phyloP scores from a whole-genome alignment of 2,329 filamentous ascomycete genomes.

The Fonsecaea pugnacius region DNA sequence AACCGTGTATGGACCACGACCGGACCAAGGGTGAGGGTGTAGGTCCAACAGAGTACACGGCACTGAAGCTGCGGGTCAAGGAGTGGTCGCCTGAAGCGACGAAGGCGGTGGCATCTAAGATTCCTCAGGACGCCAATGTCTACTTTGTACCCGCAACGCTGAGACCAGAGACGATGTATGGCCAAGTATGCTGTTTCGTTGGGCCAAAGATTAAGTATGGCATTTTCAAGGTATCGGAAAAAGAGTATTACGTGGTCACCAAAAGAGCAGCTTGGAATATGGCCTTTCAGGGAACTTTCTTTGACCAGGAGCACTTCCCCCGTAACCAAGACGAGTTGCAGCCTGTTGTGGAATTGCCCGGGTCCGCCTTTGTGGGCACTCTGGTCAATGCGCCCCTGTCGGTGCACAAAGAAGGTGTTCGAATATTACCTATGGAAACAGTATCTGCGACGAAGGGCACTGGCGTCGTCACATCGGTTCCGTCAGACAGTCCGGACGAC shows the following conservation, averaged over 20 bases:
- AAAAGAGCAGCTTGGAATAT: slow-evolving; percentile 89
- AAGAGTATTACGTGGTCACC: slow-evolving; percentile 78
- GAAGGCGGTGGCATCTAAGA: slow-evolving; percentile 72
- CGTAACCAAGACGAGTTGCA: slow-evolving; percentile 72
- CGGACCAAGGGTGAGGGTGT: slow-evolving; percentile 79
- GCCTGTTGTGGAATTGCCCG: slow-evolving; percentile 74
- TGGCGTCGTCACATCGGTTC: slow-evolving; percentile 92
- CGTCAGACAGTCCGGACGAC: slow-evolving; percentile 94
- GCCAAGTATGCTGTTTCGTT: slow-evolving; percentile 94
- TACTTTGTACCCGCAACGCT: slow-evolving; percentile 92
- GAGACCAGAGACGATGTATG: slow-evolving; percentile 97
- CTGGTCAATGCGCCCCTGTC: slow-evolving; percentile 87
- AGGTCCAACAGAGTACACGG: slow-evolving; percentile 88
- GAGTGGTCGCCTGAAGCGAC: slow-evolving; percentile 82
- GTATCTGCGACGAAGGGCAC: slow-evolving; percentile 93
- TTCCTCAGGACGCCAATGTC: slow-evolving; percentile 77
- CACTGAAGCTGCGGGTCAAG: slow-evolving; percentile 85
- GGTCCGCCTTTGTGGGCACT: slow-evolving; percentile 84
- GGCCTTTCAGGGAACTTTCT: slow-evolving; percentile 88
- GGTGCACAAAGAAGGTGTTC: slow-evolving; percentile 77
- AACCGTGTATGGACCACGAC: slow-evolving; percentile 88
- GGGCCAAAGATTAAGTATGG: slow-evolving; percentile 88
- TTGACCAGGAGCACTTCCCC: slow-evolving; percentile 54
- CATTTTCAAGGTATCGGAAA: slow-evolving; percentile 73
- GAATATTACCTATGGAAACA: slow-evolving; percentile 92